These are phyloP conservation scores for Ogataea henricii DNA, from an alignment of 805 yeast genomes.

Conservation along the genomic window DNA sequence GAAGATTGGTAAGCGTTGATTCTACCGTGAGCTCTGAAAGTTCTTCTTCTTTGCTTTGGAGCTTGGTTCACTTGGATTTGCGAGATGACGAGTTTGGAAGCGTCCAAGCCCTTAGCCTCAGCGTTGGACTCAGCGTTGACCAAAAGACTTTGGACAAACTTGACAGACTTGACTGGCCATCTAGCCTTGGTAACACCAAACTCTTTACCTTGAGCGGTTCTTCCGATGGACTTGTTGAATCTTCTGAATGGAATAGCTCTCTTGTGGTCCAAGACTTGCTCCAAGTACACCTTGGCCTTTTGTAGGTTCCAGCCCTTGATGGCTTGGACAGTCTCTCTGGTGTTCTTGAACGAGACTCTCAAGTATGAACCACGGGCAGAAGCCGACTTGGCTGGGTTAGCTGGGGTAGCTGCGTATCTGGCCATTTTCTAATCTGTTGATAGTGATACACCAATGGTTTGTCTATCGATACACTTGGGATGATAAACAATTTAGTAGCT, in stretches of 20 bases:
- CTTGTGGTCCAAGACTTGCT: constrained; percentile 95
- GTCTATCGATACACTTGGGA: constrained; percentile 16
- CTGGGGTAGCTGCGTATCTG: constrained; percentile 99
- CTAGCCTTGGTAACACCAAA: constrained; percentile 99
- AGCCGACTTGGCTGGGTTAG: constrained; percentile 99
- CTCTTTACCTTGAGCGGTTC: constrained; percentile 99
- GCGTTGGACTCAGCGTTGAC: constrained; percentile 99
- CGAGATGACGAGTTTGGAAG: constrained; percentile 87
- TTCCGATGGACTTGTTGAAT: constrained; percentile 94
- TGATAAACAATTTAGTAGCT: constrained; percentile 3
- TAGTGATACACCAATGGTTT: constrained; percentile 10
- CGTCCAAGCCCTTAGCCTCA: constrained; percentile 98
- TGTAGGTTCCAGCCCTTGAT: constrained; percentile 96
- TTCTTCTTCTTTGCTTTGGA: constrained; percentile 99
- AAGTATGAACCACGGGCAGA: constrained; percentile 99
- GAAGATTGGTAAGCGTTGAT: constrained; percentile 98
- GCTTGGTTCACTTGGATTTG: constrained; percentile 99
- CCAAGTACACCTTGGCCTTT: constrained; percentile 94
- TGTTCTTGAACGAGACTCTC: constrained; percentile 99
- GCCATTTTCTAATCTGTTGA: constrained; percentile 60
- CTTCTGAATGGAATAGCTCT: constrained; percentile 99
- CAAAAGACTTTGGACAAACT: constrained; percentile 90
- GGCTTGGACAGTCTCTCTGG: constrained; percentile 99
- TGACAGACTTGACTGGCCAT: constrained; percentile 99
- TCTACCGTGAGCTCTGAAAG: constrained; percentile 99